These are phyloP conservation scores for Elaeis guineensis DNA, from an alignment of 176 grass and related monocot species.

Conservation along the genomic window DNA sequence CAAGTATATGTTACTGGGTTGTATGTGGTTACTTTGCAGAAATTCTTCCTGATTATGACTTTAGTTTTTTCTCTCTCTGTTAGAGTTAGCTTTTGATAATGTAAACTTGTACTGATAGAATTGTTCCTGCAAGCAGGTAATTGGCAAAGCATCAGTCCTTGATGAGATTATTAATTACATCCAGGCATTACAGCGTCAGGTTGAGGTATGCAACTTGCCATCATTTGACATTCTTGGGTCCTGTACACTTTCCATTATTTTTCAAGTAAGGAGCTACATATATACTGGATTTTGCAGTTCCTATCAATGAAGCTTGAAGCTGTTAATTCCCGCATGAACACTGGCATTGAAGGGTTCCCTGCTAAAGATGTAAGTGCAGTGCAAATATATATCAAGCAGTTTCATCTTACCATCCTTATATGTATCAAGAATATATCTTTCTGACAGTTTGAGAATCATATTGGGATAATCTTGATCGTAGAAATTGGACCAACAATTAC, in stretches of 20 bases:
- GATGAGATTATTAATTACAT: constrained; percentile 99
- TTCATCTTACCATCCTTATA: too few relatives aligned
- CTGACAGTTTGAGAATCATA: too few relatives aligned
- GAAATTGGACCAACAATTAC: too few relatives aligned
- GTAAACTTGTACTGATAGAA: constrained; percentile 2
- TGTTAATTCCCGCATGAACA: constrained; percentile 50
- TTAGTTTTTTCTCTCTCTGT: too few relatives aligned
- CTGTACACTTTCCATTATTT: background rate
- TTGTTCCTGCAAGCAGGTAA: constrained; percentile 49
- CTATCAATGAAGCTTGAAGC: constrained; percentile 98
- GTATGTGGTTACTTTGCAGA: too few relatives aligned
- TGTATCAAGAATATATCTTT: too few relatives aligned
- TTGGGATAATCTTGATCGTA: too few relatives aligned
- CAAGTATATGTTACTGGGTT: too few relatives aligned
- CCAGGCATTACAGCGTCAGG: constrained; percentile 81
- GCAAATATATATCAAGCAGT: too few relatives aligned
- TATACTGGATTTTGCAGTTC: constrained; percentile 48
- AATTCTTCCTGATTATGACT: too few relatives aligned
- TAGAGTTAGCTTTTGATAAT: background rate
- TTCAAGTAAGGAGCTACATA: background rate
- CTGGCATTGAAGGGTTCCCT: constrained; percentile 53
- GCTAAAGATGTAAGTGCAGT: constrained; percentile 76
- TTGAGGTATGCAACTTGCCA: constrained; percentile 56
- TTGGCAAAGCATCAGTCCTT: constrained; percentile 88
- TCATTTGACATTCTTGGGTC: constrained; percentile 7